A percentile compares a stretch with the other conserved stretches of the same genome.
These are phyloP conservation scores for Calocybe indica DNA, from an alignment of 768 basidiomycete species.

Conservation along the genomic window DNA sequence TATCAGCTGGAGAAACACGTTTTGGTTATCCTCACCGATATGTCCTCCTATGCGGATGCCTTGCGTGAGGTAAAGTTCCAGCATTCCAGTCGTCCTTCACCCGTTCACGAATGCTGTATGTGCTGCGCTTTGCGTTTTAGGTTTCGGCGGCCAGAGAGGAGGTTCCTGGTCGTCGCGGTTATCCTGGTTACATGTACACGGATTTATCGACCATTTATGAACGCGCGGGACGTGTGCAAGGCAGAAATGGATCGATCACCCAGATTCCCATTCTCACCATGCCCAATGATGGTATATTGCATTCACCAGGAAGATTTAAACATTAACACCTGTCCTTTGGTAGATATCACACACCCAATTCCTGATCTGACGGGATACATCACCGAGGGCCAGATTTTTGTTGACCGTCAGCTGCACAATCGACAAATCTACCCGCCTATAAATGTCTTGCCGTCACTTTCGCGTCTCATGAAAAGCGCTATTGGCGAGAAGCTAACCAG, in stretches of 20 bases:
- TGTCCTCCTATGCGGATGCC: constrained; percentile 97
- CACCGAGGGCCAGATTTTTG: constrained; percentile 98
- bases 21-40: constrained; percentile 97
- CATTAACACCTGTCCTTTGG: constrained; percentile 7
- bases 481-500: constrained; percentile 96
- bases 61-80: constrained; percentile 71
- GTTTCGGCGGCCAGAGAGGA: constrained; percentile 99
- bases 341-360: constrained; percentile 99
- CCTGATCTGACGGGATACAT: constrained; percentile 99
- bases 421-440: constrained; percentile 98
- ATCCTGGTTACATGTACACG: constrained; percentile 98
- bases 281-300: constrained; percentile 91
- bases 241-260: constrained; percentile 97
- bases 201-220: constrained; percentile 99
- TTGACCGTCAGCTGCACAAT: constrained; percentile 96
- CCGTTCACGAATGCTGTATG: constrained; percentile 7
- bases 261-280: constrained; percentile 99
- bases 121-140: constrained; percentile 27
- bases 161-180: constrained; percentile 98
- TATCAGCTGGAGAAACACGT: constrained; percentile 99
- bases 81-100: not conserved
- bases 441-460: constrained; percentile 97
- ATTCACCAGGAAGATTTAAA: constrained; percentile 8
- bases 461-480: constrained; percentile 99
- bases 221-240: constrained; percentile 96